Evolutionary conservation across 352 stramenopile genomes (phyloP).

Genomic region (Pythium coloratum): DNA sequence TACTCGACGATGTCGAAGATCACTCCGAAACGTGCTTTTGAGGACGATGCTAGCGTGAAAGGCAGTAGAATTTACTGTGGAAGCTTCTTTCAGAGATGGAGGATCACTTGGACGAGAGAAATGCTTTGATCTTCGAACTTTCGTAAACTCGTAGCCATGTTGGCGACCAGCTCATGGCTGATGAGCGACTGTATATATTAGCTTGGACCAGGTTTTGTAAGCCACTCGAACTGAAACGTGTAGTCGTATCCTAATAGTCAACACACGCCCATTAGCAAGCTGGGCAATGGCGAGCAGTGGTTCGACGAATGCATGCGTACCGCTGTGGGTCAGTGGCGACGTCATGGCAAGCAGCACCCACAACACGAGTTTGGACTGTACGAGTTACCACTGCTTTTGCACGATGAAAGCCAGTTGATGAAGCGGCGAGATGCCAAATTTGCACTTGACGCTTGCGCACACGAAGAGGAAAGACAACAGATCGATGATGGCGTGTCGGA

Average conservation of each 20-base stretch:
- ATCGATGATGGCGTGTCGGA: constrained; percentile 2
- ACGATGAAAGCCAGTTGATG: neutral
- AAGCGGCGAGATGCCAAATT: constrained; percentile 9
- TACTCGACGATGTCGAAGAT: constrained; percentile 33
- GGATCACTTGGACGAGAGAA: no score
- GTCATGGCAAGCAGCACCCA: neutral
- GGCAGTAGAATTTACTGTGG: neutral
- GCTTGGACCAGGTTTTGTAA: neutral
- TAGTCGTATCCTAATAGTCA: neutral
- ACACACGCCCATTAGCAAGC: no score
- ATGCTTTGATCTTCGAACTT: no score
- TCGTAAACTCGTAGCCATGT: no score
- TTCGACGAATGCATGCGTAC: neutral
- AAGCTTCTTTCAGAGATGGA: no score
- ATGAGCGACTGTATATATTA: no score
- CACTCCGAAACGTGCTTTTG: constrained; percentile 42
- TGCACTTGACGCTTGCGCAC: constrained; percentile 1
- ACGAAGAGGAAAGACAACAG: constrained; percentile 11
- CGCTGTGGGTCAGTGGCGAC: neutral
- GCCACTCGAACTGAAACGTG: neutral
- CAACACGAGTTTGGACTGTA: neutral
- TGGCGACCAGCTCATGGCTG: no score
- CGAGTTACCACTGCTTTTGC: neutral
- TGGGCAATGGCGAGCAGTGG: no score
- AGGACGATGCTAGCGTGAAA: neutral